phyloP scores from a whole-genome alignment of 225 moss, liverwort and hornwort species.

The Antitrichia curtipendula region DNA sequence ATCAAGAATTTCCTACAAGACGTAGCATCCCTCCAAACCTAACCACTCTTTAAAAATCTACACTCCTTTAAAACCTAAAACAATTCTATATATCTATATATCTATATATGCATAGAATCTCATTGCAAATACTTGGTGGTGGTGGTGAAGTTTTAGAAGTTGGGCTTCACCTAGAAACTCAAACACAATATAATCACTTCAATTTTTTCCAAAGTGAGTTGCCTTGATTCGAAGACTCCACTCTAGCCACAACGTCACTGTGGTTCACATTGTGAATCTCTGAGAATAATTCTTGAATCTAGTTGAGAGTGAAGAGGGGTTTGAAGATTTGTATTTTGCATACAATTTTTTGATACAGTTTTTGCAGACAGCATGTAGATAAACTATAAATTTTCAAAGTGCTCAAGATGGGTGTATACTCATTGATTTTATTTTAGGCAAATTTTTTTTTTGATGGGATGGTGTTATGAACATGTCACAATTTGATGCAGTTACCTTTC shows the following conservation, averaged over 20 bases:
- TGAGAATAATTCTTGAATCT: neutral
- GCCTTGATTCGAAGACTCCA: no score
- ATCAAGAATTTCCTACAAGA: neutral
- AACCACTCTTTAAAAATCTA: neutral
- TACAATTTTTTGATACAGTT: no score
- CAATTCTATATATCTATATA: neutral
- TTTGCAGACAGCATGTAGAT: rapidly evolving
- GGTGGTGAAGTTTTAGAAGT: rapidly evolving
- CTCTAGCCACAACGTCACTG: rapidly evolving
- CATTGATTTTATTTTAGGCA: neutral
- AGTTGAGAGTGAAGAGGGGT: rapidly evolving
- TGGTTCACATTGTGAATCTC: rapidly evolving
- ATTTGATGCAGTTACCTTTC: neutral
- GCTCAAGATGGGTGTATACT: no score
- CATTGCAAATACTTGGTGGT: rapidly evolving
- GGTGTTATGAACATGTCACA: neutral
- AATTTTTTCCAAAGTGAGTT: neutral
- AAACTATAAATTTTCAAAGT: neutral
- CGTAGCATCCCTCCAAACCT: no score
- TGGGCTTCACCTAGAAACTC: no score
- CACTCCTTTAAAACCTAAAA: neutral
- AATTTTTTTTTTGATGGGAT: neutral
- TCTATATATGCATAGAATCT: no score
- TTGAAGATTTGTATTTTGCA: neutral
- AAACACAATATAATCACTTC: neutral